Base-by-base conservation (phyloP, 179 eudicot species). In the Carnegiea gigantea region DNA sequence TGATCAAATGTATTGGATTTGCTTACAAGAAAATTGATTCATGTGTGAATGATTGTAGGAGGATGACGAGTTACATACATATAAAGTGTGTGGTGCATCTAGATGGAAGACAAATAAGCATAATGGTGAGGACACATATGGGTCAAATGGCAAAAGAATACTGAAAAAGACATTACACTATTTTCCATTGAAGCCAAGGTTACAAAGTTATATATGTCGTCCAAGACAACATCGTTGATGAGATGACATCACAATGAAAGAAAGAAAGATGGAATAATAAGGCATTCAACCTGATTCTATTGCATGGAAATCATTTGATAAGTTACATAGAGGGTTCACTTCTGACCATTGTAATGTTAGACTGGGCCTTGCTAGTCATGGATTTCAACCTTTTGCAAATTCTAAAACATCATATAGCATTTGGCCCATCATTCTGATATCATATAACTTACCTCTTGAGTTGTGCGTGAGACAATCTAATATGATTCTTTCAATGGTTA, bases 141-240 rank as follows among this genome's bases (percentile, higher is more conserved):
- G 40, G 40, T 38, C 3, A 14, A 36, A 76, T 54, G 46, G 64
- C 28, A 49, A 53, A 20, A 79, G 49, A 71, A 79, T 67, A 28
- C 54, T 77, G 7, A 21, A 38, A 38, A 82, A 82, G 54, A 36
- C 40, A 26, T 40, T 82, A 15, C 51, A 76, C 0, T 70, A 82
- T 26, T 77, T 82, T n/a, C 60, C 77, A 7, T 12, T 82, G 23
- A 77, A 76, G 30, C 57, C 76, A 15, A 70, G 81, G 23, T 13
- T 82, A 26, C 77, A 78, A 59, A 82, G 80, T 59, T 82, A 4
- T 77, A 17, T 28, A 49, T 82, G 84, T 82, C 71, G 0, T 6
- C 57, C 5, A 38, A 38, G 4, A 38, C 40, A 38, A 1, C 40
- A 38, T 38, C 40, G 2, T 38, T 38, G 40, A 38, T 80, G 82